Conservation (phyloP, 345 rosid genomes). For the Populus alba region DNA sequence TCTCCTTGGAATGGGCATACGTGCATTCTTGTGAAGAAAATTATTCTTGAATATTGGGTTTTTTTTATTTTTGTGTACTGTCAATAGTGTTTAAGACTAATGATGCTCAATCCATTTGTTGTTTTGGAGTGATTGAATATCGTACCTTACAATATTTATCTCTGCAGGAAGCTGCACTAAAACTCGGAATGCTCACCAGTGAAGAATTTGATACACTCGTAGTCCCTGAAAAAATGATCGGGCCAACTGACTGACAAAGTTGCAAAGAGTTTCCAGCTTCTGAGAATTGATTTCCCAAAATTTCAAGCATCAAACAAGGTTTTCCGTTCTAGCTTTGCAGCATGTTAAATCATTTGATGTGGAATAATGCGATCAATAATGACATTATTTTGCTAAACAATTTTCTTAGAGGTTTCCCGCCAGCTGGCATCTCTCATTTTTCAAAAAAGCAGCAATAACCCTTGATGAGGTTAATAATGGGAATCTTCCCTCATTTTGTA, state of each 20-base stretch:
- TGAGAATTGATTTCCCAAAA: neutral
- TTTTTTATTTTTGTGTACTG: neutral
- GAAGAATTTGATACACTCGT: constrained; percentile 91
- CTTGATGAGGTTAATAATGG: constrained; percentile 14
- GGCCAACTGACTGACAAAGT: constrained; percentile 59
- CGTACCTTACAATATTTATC: neutral
- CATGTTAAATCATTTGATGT: neutral
- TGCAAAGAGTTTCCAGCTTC: neutral
- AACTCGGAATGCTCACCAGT: constrained; percentile 61
- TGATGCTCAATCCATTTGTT: neutral
- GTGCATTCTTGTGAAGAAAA: neutral
- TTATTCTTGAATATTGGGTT: neutral
- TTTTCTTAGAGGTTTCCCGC: constrained; percentile 8
- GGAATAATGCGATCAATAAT: neutral
- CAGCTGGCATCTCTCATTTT: neutral
- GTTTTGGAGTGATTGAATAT: constrained; percentile 2
- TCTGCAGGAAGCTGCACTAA: constrained; percentile 76
- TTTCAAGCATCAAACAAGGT: too few species aligned
- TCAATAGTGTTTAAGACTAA: neutral
- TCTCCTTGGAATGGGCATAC: neutral
- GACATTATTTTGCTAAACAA: neutral
- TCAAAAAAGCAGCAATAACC: too few species aligned
- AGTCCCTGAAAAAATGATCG: constrained; percentile 95
- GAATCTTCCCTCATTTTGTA: constrained; percentile 18
- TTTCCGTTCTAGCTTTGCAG: neutral